Conservation (phyloP, 2,329 filamentous ascomycete species). For the Cytospora piceae region DNA sequence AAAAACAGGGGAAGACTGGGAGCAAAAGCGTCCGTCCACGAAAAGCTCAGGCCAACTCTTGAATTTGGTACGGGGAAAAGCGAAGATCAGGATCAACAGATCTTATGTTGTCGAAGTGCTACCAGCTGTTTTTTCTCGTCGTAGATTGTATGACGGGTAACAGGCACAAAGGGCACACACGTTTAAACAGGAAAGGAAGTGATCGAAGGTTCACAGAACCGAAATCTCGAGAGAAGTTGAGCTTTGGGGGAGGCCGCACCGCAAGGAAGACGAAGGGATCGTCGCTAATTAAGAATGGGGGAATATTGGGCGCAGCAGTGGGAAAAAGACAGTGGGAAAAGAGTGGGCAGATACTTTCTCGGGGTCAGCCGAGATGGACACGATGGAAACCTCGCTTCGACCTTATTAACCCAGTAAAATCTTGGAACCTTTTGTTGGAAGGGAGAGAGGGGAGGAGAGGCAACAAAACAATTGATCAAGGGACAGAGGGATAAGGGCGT, state of each 20-base stretch:
- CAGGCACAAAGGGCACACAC: conserved; percentile 13
- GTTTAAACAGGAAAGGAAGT: conserved; percentile 17
- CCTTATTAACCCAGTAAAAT: neutral
- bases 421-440: neutral
- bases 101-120: conserved; percentile 15
- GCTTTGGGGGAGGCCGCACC: conserved; percentile 5
- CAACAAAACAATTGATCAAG: neutral
- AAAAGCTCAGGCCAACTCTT: conserved; percentile 14
- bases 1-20: neutral
- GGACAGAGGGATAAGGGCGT: neutral
- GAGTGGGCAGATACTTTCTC: conserved; percentile 29
- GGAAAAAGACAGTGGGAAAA: conserved; percentile 2
- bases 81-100: conserved; percentile 29
- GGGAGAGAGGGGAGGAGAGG: neutral
- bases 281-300: conserved; percentile 25
- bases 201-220: conserved; percentile 22
- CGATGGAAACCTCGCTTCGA: conserved; percentile 18
- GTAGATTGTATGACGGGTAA: conserved; percentile 9
- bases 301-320: conserved; percentile 10
- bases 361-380: conserved; percentile 28
- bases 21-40: neutral
- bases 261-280: conserved; percentile 27
- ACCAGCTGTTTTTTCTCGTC: conserved; percentile 16
- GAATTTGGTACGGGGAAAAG: neutral
- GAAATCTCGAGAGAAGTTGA: conserved; percentile 14